These are phyloP conservation scores for Cladophialophora bantiana DNA, from an alignment of 2,329 filamentous ascomycete species.

Conservation along the genomic window DNA sequence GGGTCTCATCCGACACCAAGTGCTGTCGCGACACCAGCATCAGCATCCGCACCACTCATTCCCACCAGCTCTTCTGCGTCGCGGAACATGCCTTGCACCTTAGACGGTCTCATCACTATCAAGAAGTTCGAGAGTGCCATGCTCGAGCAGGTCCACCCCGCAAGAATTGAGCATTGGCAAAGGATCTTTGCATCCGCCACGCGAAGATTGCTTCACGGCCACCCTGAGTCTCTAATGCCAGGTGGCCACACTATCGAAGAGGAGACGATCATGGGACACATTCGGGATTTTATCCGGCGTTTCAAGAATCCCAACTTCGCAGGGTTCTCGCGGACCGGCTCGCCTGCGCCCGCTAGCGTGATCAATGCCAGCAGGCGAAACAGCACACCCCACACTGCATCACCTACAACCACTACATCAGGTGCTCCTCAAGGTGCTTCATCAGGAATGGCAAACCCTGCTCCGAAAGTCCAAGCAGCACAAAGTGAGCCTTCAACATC, in stretches of 20 bases:
- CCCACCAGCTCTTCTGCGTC: slow-evolving; percentile 32
- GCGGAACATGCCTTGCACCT: slow-evolving; percentile 38
- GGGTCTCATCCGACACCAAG: slow-evolving; percentile 28
- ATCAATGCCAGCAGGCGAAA: neutral
- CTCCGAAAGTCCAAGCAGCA: neutral
- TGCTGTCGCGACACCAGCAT: slow-evolving; percentile 8
- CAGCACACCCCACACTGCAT: slow-evolving; percentile 14
- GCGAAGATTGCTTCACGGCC: slow-evolving; percentile 36
- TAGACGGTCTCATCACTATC: slow-evolving; percentile 34
- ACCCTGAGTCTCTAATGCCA: slow-evolving; percentile 28
- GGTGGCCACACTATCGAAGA: slow-evolving; percentile 38
- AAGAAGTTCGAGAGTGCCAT: slow-evolving; percentile 35
- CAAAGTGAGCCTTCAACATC: neutral
- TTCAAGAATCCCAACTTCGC: slow-evolving; percentile 39
- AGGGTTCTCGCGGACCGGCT: slow-evolving; percentile 33
- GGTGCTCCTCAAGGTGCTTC: neutral
- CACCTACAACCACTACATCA: neutral
- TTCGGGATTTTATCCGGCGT: slow-evolving; percentile 34
- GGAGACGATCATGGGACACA: slow-evolving; percentile 36
- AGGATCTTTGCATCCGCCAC: slow-evolving; percentile 38
- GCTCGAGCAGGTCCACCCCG: slow-evolving; percentile 35
- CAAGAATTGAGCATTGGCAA: slow-evolving; percentile 34
- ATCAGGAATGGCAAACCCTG: neutral
- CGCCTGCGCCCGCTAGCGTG: slow-evolving; percentile 22
- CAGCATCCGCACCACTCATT: slow-evolving; percentile 21